These are phyloP conservation scores for Colletotrichum sp. DNA, from an alignment of 2,329 filamentous ascomycete species.

Conservation along the genomic window DNA sequence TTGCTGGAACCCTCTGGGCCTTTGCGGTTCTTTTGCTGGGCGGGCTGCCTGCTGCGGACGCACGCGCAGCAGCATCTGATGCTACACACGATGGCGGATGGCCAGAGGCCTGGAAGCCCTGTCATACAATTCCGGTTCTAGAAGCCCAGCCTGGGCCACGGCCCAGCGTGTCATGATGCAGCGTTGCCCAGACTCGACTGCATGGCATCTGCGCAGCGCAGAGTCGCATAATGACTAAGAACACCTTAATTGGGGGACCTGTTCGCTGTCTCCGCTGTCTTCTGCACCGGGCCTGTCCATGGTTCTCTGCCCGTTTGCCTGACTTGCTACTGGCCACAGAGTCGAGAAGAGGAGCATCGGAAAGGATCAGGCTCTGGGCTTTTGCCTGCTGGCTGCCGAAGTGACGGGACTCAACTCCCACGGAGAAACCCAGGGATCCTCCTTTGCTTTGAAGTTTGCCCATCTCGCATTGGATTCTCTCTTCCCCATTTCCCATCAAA, in stretches of 20 bases:
- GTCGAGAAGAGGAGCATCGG: not conserved
- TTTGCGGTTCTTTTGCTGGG: not conserved
- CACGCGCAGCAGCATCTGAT: not conserved
- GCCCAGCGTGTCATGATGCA: not conserved
- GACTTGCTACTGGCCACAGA: not conserved
- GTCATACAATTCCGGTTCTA: not conserved
- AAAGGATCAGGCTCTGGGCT: not conserved
- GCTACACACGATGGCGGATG: not conserved
- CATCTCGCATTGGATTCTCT: not conserved
- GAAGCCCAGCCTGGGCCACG: not conserved
- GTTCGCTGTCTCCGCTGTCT: slow-evolving; percentile 1
- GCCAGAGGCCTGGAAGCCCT: not conserved
- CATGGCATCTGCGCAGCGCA: not conserved
- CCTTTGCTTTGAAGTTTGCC: not conserved
- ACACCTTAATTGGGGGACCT: not conserved
- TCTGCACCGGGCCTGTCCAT: not conserved
- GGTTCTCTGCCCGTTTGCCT: not conserved
- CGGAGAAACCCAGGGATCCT: not conserved
- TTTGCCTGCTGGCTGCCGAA: not conserved
- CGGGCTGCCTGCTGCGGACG: not conserved
- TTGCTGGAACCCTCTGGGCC: not conserved
- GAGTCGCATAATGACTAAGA: slow-evolving; percentile 12
- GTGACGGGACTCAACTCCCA: not conserved
- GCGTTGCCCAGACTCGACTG: not conserved
- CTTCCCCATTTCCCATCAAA: not conserved